These are phyloP conservation scores for Lodderomyces metapsilosis DNA, from an alignment of 1,139 yeast genomes.

Conservation along the genomic window DNA sequence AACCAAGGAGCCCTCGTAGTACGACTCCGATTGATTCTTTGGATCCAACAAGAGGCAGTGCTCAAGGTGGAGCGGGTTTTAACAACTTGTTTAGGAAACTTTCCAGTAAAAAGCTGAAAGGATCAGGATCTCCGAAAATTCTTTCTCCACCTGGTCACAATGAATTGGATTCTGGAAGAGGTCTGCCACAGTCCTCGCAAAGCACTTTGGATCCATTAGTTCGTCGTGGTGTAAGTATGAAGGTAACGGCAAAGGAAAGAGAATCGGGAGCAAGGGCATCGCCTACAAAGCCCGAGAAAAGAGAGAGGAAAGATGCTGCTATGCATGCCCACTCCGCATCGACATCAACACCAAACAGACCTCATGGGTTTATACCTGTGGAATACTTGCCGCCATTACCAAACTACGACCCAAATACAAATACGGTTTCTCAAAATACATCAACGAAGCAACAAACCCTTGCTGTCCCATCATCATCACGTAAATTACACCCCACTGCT, in stretches of 20 bases:
- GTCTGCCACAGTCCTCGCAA: slow-evolving; percentile 9
- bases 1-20: slow-evolving; percentile 32
- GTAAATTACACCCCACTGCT: slow-evolving; percentile 71
- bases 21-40: slow-evolving; percentile 26
- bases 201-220: slow-evolving; percentile 45
- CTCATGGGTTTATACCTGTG: slow-evolving; percentile 45
- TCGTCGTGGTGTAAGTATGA: slow-evolving; percentile 63
- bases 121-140: slow-evolving; percentile 11
- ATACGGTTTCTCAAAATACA: slow-evolving; percentile 19
- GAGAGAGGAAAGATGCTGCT: background rate
- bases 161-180: slow-evolving; percentile 9
- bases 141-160: slow-evolving; percentile 12
- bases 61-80: slow-evolving; percentile 23
- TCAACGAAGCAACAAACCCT: slow-evolving; percentile 5
- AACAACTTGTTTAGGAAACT: slow-evolving; percentile 40
- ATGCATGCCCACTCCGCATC: slow-evolving; percentile 34
- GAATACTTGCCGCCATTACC: slow-evolving; percentile 53
- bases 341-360: slow-evolving; percentile 26
- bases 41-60: slow-evolving; percentile 32
- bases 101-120: slow-evolving; percentile 34
- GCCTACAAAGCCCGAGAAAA: slow-evolving; percentile 6
- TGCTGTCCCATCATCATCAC: slow-evolving; percentile 7
- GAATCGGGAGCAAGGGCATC: slow-evolving; percentile 23
- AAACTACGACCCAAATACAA: slow-evolving; percentile 33
- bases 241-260: slow-evolving; percentile 57